Conservation (phyloP, 805 yeast genomes). For the Ogataea polymorpha region DNA sequence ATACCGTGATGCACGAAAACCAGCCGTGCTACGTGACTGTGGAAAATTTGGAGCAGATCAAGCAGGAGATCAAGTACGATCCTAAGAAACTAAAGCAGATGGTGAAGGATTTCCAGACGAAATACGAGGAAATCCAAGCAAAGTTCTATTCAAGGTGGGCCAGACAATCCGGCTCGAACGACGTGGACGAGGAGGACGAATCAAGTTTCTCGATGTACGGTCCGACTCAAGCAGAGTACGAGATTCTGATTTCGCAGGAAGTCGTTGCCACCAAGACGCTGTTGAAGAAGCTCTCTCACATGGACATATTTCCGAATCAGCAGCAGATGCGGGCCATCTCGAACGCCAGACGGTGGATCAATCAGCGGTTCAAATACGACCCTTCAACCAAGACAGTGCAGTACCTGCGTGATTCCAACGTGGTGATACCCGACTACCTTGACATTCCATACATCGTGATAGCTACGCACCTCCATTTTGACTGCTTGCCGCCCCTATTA, state of each 20-base stretch:
- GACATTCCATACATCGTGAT: constrained; percentile 30
- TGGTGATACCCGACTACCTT: constrained; percentile 29
- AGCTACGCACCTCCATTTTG: constrained; percentile 29
- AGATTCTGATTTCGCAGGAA: constrained; percentile 25
- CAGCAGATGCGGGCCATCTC: constrained; percentile 31
- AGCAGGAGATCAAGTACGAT: constrained; percentile 12
- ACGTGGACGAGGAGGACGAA: constrained; percentile 16
- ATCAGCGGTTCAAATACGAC: constrained; percentile 29
- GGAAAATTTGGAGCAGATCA: constrained; percentile 19
- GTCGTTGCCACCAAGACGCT: constrained; percentile 30
- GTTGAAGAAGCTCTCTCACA: constrained; percentile 21
- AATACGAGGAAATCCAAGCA: constrained; percentile 23
- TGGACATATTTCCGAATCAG: constrained; percentile 26
- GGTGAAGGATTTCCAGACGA: constrained; percentile 18
- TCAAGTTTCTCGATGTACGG: constrained; percentile 31
- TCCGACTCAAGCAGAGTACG: constrained; percentile 32
- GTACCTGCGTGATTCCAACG: constrained; percentile 28
- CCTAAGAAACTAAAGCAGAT: constrained; percentile 9
- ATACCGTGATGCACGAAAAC: constrained; percentile 1
- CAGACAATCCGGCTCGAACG: constrained; percentile 5
- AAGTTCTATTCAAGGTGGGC: constrained; percentile 28
- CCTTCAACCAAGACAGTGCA: constrained; percentile 19
- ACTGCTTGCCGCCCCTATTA: constrained; percentile 18
- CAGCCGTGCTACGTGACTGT: constrained; percentile 23
- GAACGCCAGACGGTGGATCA: constrained; percentile 33